Base-by-base conservation (phyloP, 1,284 basidiomycete genomes). In the Coriolopsis trogii region DNA sequence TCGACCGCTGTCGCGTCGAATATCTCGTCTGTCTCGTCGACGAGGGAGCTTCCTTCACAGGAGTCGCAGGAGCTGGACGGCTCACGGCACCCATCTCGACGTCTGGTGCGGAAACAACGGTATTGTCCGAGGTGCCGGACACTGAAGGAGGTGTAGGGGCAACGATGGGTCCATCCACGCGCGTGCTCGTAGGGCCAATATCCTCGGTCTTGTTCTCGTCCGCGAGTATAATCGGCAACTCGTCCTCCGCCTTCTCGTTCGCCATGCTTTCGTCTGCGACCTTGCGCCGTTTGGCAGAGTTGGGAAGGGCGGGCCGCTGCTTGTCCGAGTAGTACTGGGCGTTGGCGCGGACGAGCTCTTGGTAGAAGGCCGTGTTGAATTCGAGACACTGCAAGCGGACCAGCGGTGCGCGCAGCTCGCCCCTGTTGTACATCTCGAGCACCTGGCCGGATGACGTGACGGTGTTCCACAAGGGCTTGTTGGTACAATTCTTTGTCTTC, bases 301-400 rank as follows among this genome's bases (percentile, higher is more conserved):
- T 30, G 12, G 49, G 50, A 29, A 48, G 53, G 13, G 31, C 36
- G 28, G 52, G 52, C 1, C 49, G 44, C 7, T 42, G 42, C 34
- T 47, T 51, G 45, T 52, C 28, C 20, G 42, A 38, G 40, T 49
- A 60, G 47, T 44, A 60, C 21, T 33, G 46, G 33, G 51, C 46
- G 46, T 54, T 59, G 29, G 66, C 68, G 3, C 53, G 52, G 47
- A 73, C 73, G 24, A 80, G 66, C 25, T 64, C 64, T 16, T 70
- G 63, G 55, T 79, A 73, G 62, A 76, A 80, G 24, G 59, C 64
- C 16, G 70, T 63, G 56, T 78, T 71, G 63, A 76, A 80, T 26
- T 65, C 68, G 16, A 75, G 61, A 57, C 73, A 79, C 47, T 71
- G 67, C 28, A 82, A 63, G 28, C 68, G 69, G 34, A 80, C 75